Evolutionary conservation across 495 filamentous ascomycete genomes (phyloP).

Genomic region (Rostrohypoxylon terebratum): DNA sequence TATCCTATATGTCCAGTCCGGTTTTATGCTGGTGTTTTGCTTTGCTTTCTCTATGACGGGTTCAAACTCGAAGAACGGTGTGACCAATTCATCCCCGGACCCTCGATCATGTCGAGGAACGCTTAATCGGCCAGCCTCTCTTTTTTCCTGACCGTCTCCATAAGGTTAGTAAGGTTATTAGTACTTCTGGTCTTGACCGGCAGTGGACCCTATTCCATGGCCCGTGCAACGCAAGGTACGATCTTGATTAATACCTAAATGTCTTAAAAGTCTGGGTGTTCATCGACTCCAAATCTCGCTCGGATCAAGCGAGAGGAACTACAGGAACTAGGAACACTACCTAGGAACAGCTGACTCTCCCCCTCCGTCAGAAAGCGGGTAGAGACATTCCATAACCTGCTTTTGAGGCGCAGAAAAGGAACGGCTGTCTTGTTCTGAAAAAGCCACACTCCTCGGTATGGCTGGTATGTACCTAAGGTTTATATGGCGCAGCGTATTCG

Average conservation of each 20-base stretch:
- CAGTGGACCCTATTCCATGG: slow-evolving; percentile 23
- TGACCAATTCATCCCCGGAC: slow-evolving; percentile 34
- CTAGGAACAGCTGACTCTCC: background rate
- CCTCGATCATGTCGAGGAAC: slow-evolving; percentile 23
- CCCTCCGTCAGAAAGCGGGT: slow-evolving; percentile 4
- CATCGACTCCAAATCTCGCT: slow-evolving; percentile 11
- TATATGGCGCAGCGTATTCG: slow-evolving; percentile 28
- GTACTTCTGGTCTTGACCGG: slow-evolving; percentile 8
- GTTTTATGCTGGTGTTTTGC: slow-evolving; percentile 16
- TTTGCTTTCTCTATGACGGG: slow-evolving; percentile 9
- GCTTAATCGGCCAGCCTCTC: slow-evolving; percentile 21
- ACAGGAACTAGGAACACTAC: no score
- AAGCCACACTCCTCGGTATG: slow-evolving; percentile 16
- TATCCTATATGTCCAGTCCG: background rate
- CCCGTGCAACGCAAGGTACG: slow-evolving; percentile 38
- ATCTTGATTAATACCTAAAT: slow-evolving; percentile 42
- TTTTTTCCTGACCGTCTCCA: slow-evolving; percentile 23
- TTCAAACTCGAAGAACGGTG: slow-evolving; percentile 34
- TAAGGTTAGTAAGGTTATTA: slow-evolving; percentile 7
- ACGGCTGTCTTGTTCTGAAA: slow-evolving; percentile 20
- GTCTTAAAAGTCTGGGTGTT: slow-evolving; percentile 1
- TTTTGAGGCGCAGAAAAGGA: slow-evolving; percentile 30
- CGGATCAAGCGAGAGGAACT: slow-evolving; percentile 8
- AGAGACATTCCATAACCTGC: slow-evolving; percentile 8
- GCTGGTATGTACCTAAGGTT: background rate